Evolutionary conservation across 805 yeast species (phyloP), one percentile per base, ranked within the genome.

Genomic region (Starmerella powellii): DNA sequence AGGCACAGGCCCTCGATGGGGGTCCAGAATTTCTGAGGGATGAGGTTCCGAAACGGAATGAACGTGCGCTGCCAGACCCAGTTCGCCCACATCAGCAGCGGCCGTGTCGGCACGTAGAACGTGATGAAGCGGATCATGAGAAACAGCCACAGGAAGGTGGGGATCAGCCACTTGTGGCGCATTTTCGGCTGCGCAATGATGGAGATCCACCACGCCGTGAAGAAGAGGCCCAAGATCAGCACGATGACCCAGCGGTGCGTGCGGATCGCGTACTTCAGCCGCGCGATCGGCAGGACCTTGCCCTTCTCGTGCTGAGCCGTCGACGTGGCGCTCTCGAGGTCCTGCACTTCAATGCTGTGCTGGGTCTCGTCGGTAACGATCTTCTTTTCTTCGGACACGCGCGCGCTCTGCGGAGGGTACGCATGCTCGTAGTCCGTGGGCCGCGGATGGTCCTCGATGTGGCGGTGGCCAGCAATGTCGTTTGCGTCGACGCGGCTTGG

Each of bases 201-300:
- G 13, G 75, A 67, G 34, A 73, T 54, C 78, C 78, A 74, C 74
- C 74, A 70, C 10, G 71, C 60, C n/a, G 75, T 70, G 61, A 71
- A 69, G 46, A 70, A 56, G 48, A 57, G 26, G 44, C 68, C 59
- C 47, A 54, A 40, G 53, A 60, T 50, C 8, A 62, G 36, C 40
- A 52, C 58, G 18, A 53, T 12, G 4, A 50, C 50, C 62, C 61
- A 59, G 20, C 47, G 49, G 42, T 55, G 29, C 18, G 44, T 42
- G 19, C 38, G 40, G 30, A 39, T 12, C 24, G 33, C 10, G 6
- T 31, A 23, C 30, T 40, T 41, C n/a, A 40, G 16, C 17, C 38
- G 35, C 8, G 37, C 33, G 8, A 40, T 34, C 13, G 50, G 44
- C 15, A 43, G 33, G 21, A 11, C 6, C 31, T 35, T 27, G 26